A percentile compares a stretch with the other conserved stretches of the same genome.
These are phyloP conservation scores for Ascochyta fabae DNA, from an alignment of 2,329 filamentous ascomycete species.

Conservation along the genomic window DNA sequence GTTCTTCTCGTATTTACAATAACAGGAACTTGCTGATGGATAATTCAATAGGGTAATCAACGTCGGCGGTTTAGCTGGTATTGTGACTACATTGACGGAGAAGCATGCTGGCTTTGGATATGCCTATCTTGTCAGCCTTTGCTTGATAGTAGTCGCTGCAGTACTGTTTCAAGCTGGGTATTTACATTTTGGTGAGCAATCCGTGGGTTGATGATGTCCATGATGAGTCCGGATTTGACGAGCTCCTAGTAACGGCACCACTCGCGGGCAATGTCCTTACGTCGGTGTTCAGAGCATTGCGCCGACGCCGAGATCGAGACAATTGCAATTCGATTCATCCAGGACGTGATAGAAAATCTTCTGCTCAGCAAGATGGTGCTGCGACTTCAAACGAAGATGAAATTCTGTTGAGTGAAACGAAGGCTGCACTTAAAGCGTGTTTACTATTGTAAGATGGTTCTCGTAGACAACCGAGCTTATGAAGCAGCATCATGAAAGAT, in stretches of 20 bases:
- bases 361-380: not conserved
- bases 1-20: not conserved
- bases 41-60: conserved; percentile 51
- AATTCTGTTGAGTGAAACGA: not conserved
- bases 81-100: conserved; percentile 68
- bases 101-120: conserved; percentile 70
- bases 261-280: conserved; percentile 1
- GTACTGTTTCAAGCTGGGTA: conserved; percentile 13
- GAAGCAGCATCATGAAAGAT: not conserved
- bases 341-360: not conserved
- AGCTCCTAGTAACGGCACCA: conserved; percentile 1
- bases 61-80: conserved; percentile 66
- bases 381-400: not conserved
- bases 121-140: conserved; percentile 66
- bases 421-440: not conserved
- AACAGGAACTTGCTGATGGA: not conserved
- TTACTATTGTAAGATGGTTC: conserved; percentile 1
- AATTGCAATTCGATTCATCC: not conserved
- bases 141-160: conserved; percentile 61
- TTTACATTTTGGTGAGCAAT: conserved; percentile 2
- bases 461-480: not conserved
- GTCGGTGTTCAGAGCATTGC: not conserved
- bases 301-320: not conserved
- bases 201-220: not conserved
- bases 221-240: not conserved